Evolutionary conservation across 2,329 filamentous ascomycete genomes (phyloP).

Genomic region (Drechslerella dactyloides): DNA sequence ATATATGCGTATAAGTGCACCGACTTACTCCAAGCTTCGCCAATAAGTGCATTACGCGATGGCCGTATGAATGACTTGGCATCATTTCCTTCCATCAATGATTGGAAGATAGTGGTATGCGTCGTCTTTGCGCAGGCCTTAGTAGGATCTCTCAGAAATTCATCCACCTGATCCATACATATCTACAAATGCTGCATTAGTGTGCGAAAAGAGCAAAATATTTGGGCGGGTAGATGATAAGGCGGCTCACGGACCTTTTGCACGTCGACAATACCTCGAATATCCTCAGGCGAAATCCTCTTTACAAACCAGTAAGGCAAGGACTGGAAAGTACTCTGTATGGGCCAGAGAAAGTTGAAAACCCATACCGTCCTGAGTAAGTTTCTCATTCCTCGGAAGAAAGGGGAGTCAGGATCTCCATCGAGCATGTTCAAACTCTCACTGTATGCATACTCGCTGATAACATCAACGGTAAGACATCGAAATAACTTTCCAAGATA

Average conservation of each 20-base stretch:
- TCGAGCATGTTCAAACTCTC: conserved; percentile 3
- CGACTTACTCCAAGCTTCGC: conserved; percentile 8
- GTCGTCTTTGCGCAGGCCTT: conserved; percentile 11
- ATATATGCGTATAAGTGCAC: not conserved
- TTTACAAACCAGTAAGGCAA: not conserved
- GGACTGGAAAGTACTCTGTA: not conserved
- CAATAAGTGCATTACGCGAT: not conserved
- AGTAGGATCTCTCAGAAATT: not conserved
- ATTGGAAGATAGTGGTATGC: conserved; percentile 18
- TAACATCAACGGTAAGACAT: conserved; percentile 14
- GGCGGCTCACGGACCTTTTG: not conserved
- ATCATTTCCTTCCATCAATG: conserved; percentile 11
- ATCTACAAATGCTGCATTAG: not conserved
- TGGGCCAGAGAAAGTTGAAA: conserved; percentile 7
- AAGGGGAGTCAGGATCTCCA: not conserved
- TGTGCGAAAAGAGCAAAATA: not conserved
- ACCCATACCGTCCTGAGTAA: conserved; percentile 9
- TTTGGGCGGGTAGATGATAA: not conserved
- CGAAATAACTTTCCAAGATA: conserved; percentile 10
- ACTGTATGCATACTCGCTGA: conserved; percentile 26
- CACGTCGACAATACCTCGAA: not conserved
- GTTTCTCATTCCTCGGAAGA: conserved; percentile 8
- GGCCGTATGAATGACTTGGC: not conserved
- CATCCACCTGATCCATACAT: conserved; percentile 6
- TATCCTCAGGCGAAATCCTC: not conserved